A percentile compares a stretch with the other conserved stretches of the same genome.
Evolutionary conservation across 2,329 filamentous ascomycete genomes (phyloP).

Genomic region (Dactylellina leptospora): DNA sequence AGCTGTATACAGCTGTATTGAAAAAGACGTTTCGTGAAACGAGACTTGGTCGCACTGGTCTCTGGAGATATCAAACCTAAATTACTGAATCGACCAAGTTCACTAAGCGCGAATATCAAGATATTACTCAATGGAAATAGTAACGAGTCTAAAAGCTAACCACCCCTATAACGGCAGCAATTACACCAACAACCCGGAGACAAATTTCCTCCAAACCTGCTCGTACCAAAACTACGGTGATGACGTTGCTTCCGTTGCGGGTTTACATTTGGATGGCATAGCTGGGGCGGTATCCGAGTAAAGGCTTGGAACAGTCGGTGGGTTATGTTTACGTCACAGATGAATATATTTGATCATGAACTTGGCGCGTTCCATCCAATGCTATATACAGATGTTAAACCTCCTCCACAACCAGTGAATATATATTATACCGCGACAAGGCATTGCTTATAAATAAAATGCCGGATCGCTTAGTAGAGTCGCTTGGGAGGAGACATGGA

Average conservation of each 20-base stretch:
- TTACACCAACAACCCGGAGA: neutral
- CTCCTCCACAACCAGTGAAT: constrained; percentile 1
- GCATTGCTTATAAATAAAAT: too few species aligned
- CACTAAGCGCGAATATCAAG: too few species aligned
- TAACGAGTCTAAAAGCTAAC: too few species aligned
- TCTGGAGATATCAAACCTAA: too few species aligned
- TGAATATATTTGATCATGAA: neutral
- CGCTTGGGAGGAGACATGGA: constrained; percentile 99
- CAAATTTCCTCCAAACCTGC: neutral
- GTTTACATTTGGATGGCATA: neutral
- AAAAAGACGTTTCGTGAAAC: too few species aligned
- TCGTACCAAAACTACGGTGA: neutral
- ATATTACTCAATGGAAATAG: too few species aligned
- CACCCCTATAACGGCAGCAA: neutral
- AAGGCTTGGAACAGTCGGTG: too few species aligned
- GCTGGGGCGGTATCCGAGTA: neutral
- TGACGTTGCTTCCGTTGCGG: neutral
- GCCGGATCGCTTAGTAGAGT: constrained; percentile 76
- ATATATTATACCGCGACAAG: constrained; percentile 2
- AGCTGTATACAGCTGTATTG: too few species aligned
- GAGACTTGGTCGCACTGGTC: too few species aligned
- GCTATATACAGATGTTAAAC: neutral
- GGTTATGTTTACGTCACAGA: neutral
- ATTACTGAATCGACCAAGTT: too few species aligned
- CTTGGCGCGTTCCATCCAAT: constrained; percentile 7